Evolutionary conservation across 257 asterid genomes (phyloP), one percentile per base, ranked within the genome.

Genomic region (Primulina tabacum): DNA sequence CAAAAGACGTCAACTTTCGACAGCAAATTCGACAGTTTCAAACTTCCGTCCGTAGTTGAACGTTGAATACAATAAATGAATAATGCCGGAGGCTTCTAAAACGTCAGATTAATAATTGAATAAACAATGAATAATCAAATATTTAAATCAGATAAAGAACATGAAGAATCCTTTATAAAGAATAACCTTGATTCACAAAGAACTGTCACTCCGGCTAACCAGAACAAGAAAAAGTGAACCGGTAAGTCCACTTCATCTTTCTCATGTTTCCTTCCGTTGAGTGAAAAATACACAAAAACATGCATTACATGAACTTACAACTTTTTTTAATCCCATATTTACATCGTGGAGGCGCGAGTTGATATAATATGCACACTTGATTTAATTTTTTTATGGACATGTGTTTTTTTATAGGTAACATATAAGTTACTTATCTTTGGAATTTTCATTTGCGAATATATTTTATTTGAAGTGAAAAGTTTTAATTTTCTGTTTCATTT

Each of bases 231-330:
- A 66, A 50, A 6, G 43, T 29, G 56, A 18, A 50, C 86, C 34
- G 81, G 79, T 81, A 56, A 78, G 73, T 70, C 71, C 62, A 38
- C 60, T 20, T 34, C 64, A 9, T 75, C 61, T 62, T n/a, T 56
- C 67, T 70, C 78, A 2, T 67, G 21, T 38, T 18, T 68, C 30
- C 69, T 40, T 1, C 14, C 37, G 8, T 21, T 56, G 8, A 50
- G 57, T 5, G 17, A 50, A 50, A 50, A 17, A 5, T 50, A 50
- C 8, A 50, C 20, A 50, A 17, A 5, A 50, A 50, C 57, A 50
- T 38, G 28, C 16, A 55, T 20, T 66, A 16, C n/a, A 24, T 40
- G 11, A 50, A 29, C 67, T 38, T 57, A n/a, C 18, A 17, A 50
- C 0, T 4, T 4, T 17, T 50, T 17, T 16, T 16, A 5, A 14